These are phyloP conservation scores for Fusarium decemcellulare DNA, from an alignment of 2,329 filamentous ascomycete genomes.

Conservation along the genomic window DNA sequence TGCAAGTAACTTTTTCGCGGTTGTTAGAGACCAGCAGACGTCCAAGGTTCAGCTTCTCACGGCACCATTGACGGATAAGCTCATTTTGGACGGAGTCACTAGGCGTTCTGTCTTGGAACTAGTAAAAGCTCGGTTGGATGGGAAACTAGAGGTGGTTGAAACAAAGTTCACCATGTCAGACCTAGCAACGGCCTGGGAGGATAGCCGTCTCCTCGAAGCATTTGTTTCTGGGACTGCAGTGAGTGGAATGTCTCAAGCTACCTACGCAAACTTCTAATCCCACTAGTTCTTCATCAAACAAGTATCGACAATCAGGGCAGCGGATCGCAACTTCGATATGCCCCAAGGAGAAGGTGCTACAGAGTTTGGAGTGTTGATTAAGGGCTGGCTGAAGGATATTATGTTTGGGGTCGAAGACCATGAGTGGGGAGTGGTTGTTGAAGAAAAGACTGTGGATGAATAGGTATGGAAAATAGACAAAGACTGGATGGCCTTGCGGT, in stretches of 20 bases:
- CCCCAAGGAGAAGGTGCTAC: background rate
- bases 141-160: slow-evolving; percentile 49
- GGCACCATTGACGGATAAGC: slow-evolving; percentile 69
- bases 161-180: slow-evolving; percentile 74
- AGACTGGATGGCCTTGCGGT: too few relatives aligned
- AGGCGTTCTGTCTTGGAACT: slow-evolving; percentile 73
- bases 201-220: slow-evolving; percentile 74
- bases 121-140: slow-evolving; percentile 50
- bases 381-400: slow-evolving; percentile 24
- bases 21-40: slow-evolving; percentile 64
- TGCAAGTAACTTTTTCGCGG: slow-evolving; percentile 78
- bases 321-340: slow-evolving; percentile 16
- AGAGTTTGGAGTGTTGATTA: slow-evolving; percentile 7
- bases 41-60: slow-evolving; percentile 74
- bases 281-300: slow-evolving; percentile 28
- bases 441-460: background rate
- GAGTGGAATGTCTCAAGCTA: slow-evolving; percentile 40
- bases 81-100: slow-evolving; percentile 79
- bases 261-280: background rate
- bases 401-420: slow-evolving; percentile 27
- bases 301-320: slow-evolving; percentile 19
- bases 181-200: slow-evolving; percentile 66
- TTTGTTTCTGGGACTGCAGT: slow-evolving; percentile 77
- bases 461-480: background rate
- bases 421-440: slow-evolving; percentile 19